Evolutionary conservation across 805 yeast genomes (phyloP).

Genomic region (Wickerhamomyces sydowiorum): DNA sequence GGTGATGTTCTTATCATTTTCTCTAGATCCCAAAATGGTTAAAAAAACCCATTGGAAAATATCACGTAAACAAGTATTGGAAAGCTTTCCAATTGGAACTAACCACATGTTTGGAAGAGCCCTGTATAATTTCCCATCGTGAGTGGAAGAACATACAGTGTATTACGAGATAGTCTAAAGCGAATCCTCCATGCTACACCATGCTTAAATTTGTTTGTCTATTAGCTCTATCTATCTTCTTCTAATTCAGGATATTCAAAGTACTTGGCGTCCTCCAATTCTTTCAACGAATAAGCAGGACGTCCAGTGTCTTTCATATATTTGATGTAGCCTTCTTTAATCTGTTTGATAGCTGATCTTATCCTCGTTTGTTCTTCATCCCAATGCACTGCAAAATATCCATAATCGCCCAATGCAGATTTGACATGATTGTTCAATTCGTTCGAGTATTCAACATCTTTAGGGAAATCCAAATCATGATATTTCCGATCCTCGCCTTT

Average conservation of each 20-base stretch:
- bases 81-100: no score
- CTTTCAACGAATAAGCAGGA: slow-evolving; percentile 31
- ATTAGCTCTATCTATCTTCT: neutral
- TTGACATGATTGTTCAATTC: slow-evolving; percentile 32
- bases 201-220: no score
- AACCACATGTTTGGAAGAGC: no score
- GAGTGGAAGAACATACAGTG: neutral
- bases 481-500: slow-evolving; percentile 43
- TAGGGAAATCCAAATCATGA: slow-evolving; percentile 50
- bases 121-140: no score
- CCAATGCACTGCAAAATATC: slow-evolving; percentile 50
- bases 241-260: slow-evolving; percentile 24
- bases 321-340: slow-evolving; percentile 40
- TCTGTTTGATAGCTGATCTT: slow-evolving; percentile 35
- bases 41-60: neutral
- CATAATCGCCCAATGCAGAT: slow-evolving; percentile 33
- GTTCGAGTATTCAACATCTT: slow-evolving; percentile 55
- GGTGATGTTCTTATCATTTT: neutral
- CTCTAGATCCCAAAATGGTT: neutral
- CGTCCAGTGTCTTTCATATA: slow-evolving; percentile 33
- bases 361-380: slow-evolving; percentile 36
- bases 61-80: no score
- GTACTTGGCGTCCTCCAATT: slow-evolving; percentile 32
- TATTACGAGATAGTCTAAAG: neutral
- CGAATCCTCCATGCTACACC: neutral